Percentiles rank a stretch among this genome's conserved stretches.
Evolutionary conservation across 2,329 filamentous ascomycete species (phyloP).

Genomic region (Neophaeococcomyces mojaviensis): DNA sequence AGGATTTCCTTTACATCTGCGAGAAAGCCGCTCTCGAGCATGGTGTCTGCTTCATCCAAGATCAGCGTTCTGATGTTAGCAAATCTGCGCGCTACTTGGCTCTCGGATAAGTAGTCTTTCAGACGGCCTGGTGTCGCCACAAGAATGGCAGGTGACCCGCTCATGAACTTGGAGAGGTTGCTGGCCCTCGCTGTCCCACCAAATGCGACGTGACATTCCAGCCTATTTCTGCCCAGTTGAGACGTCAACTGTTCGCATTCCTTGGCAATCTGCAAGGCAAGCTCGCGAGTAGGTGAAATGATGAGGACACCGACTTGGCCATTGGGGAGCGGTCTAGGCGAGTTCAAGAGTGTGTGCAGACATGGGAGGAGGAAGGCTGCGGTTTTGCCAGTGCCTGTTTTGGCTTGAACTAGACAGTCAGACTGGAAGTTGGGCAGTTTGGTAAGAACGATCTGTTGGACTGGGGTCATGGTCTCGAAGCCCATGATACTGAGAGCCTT

Average conservation of each 20-base stretch:
- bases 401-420: constrained; percentile 6
- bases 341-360: constrained; percentile 65
- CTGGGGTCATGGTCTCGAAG: constrained; percentile 43
- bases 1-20: constrained; percentile 58
- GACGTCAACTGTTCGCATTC: constrained; percentile 36
- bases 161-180: constrained; percentile 3
- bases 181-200: constrained; percentile 29
- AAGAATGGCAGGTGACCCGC: constrained; percentile 45
- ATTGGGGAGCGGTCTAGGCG: background rate
- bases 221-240: constrained; percentile 27
- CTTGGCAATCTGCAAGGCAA: constrained; percentile 42
- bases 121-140: constrained; percentile 86
- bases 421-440: constrained; percentile 43
- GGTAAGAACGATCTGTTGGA: constrained; percentile 47
- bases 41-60: constrained; percentile 59
- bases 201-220: constrained; percentile 41
- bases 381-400: constrained; percentile 95
- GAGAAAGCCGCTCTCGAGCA: constrained; percentile 62
- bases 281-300: constrained; percentile 42
- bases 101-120: constrained; percentile 69
- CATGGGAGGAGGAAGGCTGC: constrained; percentile 84
- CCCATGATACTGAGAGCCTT: constrained; percentile 26
- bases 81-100: constrained; percentile 54
- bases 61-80: constrained; percentile 53
- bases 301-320: constrained; percentile 25